Base-by-base conservation (phyloP, 345 rosid species). In the Populus tremula region DNA sequence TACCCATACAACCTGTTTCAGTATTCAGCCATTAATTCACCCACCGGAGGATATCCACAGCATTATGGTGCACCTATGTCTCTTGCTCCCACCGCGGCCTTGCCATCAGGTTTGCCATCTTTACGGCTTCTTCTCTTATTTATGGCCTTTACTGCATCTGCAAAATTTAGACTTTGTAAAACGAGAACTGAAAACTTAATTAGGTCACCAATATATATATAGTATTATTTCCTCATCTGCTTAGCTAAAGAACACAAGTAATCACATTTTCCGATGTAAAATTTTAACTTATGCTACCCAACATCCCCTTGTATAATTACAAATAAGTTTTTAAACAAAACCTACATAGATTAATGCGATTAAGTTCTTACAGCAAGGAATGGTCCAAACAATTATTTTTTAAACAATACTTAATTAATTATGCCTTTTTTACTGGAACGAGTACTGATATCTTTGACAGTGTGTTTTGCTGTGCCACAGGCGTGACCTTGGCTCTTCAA, bases 381-480 rank as follows among this genome's bases (percentile, higher is more conserved):
- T 45, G 50, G 4, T 45, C 50, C 17, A 3, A 45, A 16, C 14
- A 45, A 45, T 45, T 45, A 45, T 45, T 45, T 4, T 45, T 18
- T 16, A 11, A 33, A 33, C 36, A 33, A 5, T 33, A 0, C 50
- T 13, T 45, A 45, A 11, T 39, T 45, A 13, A 45, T 45, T 12
- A 45, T 45, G 50, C 50, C 50, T 16, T 43, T 54, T 73, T 12
- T 8, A 18, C 14, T 50, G 27, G 23, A 64, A 77, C 39, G 79
- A 74, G 69, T 87, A 81, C 91, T 92, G 84, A 93, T 77, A 85
- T 83, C 87, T 90, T 85, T 92, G 91, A 89, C 98, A 94, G 99
- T 93, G 87, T 91, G 95, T 83, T 95, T 91, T 89, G 99, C 98
- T 88, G 93, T 91, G 85, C 97, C 94, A 78, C 99, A 93, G 98